Evolutionary conservation across 2,329 filamentous ascomycete species (phyloP).

Genomic region (Neonectria ditissima): DNA sequence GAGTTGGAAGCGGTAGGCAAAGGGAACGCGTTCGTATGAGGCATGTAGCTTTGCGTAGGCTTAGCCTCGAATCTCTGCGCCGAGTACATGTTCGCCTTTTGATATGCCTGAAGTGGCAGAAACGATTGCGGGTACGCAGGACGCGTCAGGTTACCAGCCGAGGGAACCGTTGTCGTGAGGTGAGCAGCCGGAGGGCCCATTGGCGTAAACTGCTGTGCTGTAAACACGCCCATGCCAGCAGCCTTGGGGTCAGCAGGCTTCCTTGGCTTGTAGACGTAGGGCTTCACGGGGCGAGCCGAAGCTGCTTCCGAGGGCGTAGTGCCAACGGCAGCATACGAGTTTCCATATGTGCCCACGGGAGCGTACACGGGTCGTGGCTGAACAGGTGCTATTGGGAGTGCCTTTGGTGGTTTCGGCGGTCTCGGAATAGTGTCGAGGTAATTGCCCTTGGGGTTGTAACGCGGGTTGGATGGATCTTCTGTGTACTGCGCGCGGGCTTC

Average conservation of each 20-base stretch:
- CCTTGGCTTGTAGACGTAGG: conserved; percentile 66
- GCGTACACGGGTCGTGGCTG: conserved; percentile 45
- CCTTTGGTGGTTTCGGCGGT: conserved; percentile 60
- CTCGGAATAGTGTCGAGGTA: conserved; percentile 78
- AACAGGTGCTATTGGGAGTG: conserved; percentile 45
- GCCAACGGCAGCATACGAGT: conserved; percentile 17
- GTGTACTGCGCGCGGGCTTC: conserved; percentile 94
- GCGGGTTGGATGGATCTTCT: conserved; percentile 72
- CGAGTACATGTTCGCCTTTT: conserved; percentile 28
- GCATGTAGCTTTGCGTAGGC: conserved; percentile 31
- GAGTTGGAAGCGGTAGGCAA: conserved; percentile 13
- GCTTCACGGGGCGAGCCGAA: conserved; percentile 53
- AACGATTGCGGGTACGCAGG: conserved; percentile 31
- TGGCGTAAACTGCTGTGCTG: conserved; percentile 44
- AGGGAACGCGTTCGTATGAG: conserved; percentile 12
- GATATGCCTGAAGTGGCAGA: conserved; percentile 26
- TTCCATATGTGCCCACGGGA: conserved; percentile 21
- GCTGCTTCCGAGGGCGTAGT: conserved; percentile 1
- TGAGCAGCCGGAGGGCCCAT: conserved; percentile 12
- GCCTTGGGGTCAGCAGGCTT: conserved; percentile 48
- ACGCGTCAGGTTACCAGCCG: neutral
- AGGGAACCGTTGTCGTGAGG: neutral
- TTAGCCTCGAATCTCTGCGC: conserved; percentile 42
- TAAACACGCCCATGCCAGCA: conserved; percentile 38
- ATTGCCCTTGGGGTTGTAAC: conserved; percentile 76